Conservation (phyloP, 345 rosid species). For the Gossypium longicalyx region DNA sequence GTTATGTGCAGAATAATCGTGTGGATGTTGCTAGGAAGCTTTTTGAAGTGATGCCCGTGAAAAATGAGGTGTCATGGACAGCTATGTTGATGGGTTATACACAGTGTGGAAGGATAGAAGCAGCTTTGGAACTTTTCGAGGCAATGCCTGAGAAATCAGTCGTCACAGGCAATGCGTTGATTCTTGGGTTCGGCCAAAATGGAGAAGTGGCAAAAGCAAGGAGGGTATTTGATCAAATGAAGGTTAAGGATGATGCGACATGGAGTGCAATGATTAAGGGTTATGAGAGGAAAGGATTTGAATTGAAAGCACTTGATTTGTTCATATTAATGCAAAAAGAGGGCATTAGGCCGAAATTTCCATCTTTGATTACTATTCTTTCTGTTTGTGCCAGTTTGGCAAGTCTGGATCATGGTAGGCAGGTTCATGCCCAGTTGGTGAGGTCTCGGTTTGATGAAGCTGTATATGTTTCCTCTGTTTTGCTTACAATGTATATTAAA, state of each 20-base stretch:
- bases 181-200: constrained; percentile 50
- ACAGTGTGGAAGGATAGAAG: constrained; percentile 53
- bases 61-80: constrained; percentile 77
- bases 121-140: constrained; percentile 55
- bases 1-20: constrained; percentile 53
- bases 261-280: constrained; percentile 74
- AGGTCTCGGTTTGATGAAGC: constrained; percentile 58
- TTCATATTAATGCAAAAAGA: constrained; percentile 57
- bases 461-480: constrained; percentile 70
- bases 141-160: constrained; percentile 58
- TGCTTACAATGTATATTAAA: constrained; percentile 76
- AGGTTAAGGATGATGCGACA: constrained; percentile 55
- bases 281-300: constrained; percentile 64
- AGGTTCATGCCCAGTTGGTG: constrained; percentile 65
- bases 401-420: constrained; percentile 62
- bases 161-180: constrained; percentile 65
- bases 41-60: constrained; percentile 80
- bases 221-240: constrained; percentile 47
- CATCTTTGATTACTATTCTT: constrained; percentile 62
- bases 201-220: constrained; percentile 59
- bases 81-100: constrained; percentile 81
- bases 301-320: constrained; percentile 59
- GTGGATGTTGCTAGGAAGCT: constrained; percentile 81
- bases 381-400: constrained; percentile 68
- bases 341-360: constrained; percentile 51